Base-by-base conservation (phyloP, 306 rosid genomes). In the Pueraria montana region DNA sequence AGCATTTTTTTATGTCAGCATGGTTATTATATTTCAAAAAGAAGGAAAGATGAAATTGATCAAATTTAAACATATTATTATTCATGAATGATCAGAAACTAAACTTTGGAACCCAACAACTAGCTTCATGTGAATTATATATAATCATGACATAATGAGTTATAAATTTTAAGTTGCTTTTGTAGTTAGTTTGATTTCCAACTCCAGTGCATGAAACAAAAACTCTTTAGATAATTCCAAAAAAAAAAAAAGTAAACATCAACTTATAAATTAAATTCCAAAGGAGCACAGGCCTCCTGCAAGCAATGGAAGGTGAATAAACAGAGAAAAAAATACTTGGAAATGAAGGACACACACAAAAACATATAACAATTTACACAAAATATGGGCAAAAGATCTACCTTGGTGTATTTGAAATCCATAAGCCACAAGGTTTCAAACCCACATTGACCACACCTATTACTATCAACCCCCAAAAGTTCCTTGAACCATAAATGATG, bases 351-450 rank as follows among this genome's bases (percentile, higher is more conserved):
- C 26, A 68, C 75, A 11, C 8, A 32, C 36, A 32, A 27, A 58
- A 0, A 11, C 64, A 4, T 1, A 32, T 32, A 32, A 13, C 13
- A 71, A 26, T 80, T 81, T 56, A 61, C 34, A 21, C 24, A 24
- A 65, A 83, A 36, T 76, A 34, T 18, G 36, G 70, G 85, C 42
- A 75, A 85, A 81, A 82, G 78, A 86, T 83, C 40, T 87, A 89
- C 99, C 92, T 65, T 86, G 9, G 83, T 84, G 82, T 75, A 63
- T 63, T 88, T 91, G 88, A 93, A 90, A 81, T 87, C 79, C 88
- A 82, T 88, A 74, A 96, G 91, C 98, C 97, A 91, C 62, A 82
- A 43, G 92, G 94, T 80, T 86, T 85, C 89, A 91, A 80, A 77
- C 89, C 92, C n/a, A n/a, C n/a, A n/a, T n/a, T n/a, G n/a, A n/a